Percentiles rank a stretch among this genome's conserved stretches.
phyloP scores from a whole-genome alignment of 352 stramenopile genomes.

The Globisporangium paroecandrum region DNA sequence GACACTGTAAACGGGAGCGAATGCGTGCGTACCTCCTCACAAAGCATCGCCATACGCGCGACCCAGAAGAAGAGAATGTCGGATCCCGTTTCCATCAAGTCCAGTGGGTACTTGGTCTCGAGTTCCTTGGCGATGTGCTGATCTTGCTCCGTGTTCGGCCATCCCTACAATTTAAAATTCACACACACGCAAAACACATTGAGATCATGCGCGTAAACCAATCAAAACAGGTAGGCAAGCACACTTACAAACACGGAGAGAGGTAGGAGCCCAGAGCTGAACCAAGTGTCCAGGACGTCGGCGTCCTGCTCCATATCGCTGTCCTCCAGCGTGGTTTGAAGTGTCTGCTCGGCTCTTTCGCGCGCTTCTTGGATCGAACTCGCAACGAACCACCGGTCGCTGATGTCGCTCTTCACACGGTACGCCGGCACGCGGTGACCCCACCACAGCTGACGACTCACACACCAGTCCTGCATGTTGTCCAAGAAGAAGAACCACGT shows the following conservation, averaged over 20 bases:
- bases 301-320: constrained; percentile 94
- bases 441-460: constrained; percentile 99
- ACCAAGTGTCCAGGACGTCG: constrained; percentile 99
- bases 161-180: constrained; percentile 60
- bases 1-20: neutral
- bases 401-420: constrained; percentile 53
- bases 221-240: neutral
- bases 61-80: constrained; percentile 99
- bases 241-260: constrained; percentile 63
- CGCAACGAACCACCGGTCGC: constrained; percentile 94
- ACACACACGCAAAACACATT: constrained; percentile 29
- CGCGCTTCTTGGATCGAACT: constrained; percentile 89
- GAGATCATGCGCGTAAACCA: no score
- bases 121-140: constrained; percentile 25
- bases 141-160: constrained; percentile 86
- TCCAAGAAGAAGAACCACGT: constrained; percentile 99
- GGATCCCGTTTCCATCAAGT: constrained; percentile 89
- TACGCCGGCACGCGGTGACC: constrained; percentile 99
- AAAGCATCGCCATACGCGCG: constrained; percentile 99
- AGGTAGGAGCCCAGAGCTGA: constrained; percentile 97
- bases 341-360: constrained; percentile 78
- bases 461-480: constrained; percentile 99
- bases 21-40: constrained; percentile 85
- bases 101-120: constrained; percentile 49
- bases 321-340: constrained; percentile 68